Evolutionary conservation across 2,329 filamentous ascomycete species (phyloP), one percentile per base, ranked within the genome.

Genomic region (Nothomitra cinnamomea): DNA sequence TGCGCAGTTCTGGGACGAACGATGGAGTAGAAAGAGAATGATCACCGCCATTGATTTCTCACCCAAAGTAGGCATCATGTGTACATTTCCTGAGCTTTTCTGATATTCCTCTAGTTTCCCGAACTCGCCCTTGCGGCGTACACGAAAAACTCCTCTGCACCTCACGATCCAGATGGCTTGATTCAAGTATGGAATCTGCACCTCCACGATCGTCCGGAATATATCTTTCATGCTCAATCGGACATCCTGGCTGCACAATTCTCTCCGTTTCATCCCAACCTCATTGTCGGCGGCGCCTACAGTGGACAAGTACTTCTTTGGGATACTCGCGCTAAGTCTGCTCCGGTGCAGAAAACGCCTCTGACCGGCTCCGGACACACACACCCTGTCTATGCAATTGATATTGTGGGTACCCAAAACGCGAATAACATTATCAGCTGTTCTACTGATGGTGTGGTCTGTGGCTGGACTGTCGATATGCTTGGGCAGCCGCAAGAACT

Each of bases 351-450:
- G 62, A 95, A 95, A 70, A 98, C 92, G 1, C 92, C 92, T 0
- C 75, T 98, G 40, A 96, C 90, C 4, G 90, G 92, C 51, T 89
- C 87, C 13, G 89, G 92, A 13, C 92, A 98, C 66, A 94, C 92
- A 6, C 92, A 98, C 64, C 92, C 92, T 0, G 85, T 98, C 58
- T 98, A 98, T 71, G 88, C 85, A 40, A 80, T 98, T 55, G 86
- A 92, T 57, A 94, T 98, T 54, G 87, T 98, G 51, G 92, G 92
- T 58, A 98, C 94, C 0, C 92, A 96, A 64, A 98, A 98, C 66
- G 92, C 92, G 56, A 95, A 95, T 71, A 98, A 96, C 67, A 95
- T 98, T 65, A 85, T 98, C 61, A 95, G 89, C 35, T 90, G 87
- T 65, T 95, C 88, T 1, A 98, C 92, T 0, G 92, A 98, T 64